Conservation (phyloP, 2,329 filamentous ascomycete genomes). For the Acrodontium crateriforme region DNA sequence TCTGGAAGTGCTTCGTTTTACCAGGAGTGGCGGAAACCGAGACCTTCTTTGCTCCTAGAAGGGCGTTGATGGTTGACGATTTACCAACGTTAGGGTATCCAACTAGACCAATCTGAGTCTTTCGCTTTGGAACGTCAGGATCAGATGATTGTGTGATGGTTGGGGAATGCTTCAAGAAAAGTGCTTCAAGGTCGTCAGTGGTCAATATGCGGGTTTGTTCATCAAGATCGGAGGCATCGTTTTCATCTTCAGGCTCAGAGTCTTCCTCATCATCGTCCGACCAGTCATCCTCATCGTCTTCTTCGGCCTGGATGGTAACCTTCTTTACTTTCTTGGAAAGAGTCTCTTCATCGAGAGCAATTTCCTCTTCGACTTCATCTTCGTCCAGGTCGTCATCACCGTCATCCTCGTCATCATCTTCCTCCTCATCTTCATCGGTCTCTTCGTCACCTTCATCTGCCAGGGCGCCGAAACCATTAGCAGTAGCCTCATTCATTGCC, state of each 20-base stretch:
- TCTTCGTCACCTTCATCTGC: constrained; percentile 52
- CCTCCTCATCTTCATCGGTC: constrained; percentile 18
- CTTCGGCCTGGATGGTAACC: constrained; percentile 29
- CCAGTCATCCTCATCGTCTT: constrained; percentile 27
- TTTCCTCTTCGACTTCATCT: constrained; percentile 25
- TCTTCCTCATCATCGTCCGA: constrained; percentile 26
- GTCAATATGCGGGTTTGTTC: constrained; percentile 61
- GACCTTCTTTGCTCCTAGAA: constrained; percentile 97
- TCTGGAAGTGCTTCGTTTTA: constrained; percentile 99
- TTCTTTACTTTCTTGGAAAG: constrained; percentile 29
- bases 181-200: constrained; percentile 78
- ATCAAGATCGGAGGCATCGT: constrained; percentile 24
- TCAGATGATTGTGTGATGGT: constrained; percentile 26
- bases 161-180: constrained; percentile 68
- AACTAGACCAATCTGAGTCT: constrained; percentile 82
- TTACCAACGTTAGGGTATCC: constrained; percentile 99
- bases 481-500: constrained; percentile 43
- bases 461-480: constrained; percentile 17
- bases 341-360: constrained; percentile 34
- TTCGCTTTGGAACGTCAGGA: constrained; percentile 40
- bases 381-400: constrained; percentile 30
- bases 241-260: constrained; percentile 22
- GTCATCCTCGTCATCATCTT: constrained; percentile 15
- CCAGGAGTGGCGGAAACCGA: constrained; percentile 94
- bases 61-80: constrained; percentile 95